phyloP scores from a whole-genome alignment of 768 basidiomycete genomes.

The Podaxis sp. region DNA sequence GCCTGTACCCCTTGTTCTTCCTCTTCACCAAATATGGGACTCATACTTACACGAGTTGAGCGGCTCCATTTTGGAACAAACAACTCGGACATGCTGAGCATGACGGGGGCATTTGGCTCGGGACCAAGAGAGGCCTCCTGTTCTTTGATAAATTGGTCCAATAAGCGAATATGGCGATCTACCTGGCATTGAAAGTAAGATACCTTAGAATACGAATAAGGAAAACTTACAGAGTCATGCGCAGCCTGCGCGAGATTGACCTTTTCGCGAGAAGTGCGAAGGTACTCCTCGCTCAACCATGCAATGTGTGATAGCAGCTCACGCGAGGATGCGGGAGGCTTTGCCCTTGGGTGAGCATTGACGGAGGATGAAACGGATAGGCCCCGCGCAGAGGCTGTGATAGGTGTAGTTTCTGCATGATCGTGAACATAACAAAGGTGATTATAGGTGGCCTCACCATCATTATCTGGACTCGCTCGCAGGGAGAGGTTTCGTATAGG shows the following conservation, averaged over 20 bases:
- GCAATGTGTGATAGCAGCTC: constrained; percentile 59
- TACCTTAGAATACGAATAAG: neutral
- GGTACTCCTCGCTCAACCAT: constrained; percentile 55
- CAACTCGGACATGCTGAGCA: constrained; percentile 52
- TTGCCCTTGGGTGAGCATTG: constrained; percentile 23
- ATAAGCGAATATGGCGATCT: constrained; percentile 73
- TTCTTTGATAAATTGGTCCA: constrained; percentile 65
- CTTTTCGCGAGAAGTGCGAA: constrained; percentile 74
- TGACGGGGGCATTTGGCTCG: constrained; percentile 43
- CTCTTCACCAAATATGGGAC: constrained; percentile 38
- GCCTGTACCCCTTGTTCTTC: constrained; percentile 13
- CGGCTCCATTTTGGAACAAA: constrained; percentile 50
- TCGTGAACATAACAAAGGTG: neutral
- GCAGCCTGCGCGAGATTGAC: constrained; percentile 71
- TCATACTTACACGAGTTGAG: constrained; percentile 34
- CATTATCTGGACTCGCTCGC: neutral
- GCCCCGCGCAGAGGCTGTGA: neutral
- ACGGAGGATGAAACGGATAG: neutral
- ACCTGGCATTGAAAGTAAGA: constrained; percentile 44
- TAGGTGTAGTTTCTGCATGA: neutral
- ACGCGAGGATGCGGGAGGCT: constrained; percentile 39
- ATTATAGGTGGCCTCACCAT: neutral
- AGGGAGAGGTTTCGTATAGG: neutral
- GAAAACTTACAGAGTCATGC: constrained; percentile 56
- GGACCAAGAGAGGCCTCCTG: constrained; percentile 43